phyloP scores from a whole-genome alignment of 169 alveolate genomes.

The Plasmodium vivax region DNA sequence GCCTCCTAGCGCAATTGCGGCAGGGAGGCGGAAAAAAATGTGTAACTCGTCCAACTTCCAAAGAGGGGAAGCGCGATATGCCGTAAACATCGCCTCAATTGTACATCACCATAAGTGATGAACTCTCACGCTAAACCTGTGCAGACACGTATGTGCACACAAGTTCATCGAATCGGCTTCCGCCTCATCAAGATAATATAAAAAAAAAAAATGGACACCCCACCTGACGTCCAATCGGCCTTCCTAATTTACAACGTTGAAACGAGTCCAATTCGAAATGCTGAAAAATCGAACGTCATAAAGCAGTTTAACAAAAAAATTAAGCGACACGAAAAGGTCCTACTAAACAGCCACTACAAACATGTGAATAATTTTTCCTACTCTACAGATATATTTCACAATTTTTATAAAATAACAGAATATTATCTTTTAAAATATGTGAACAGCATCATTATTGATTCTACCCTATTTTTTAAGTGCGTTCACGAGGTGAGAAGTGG shows the following conservation, averaged over 20 bases:
- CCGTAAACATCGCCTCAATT: not conserved
- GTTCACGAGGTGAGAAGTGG: slow-evolving; percentile 33
- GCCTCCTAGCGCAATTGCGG: not conserved
- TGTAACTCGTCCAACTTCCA: not conserved
- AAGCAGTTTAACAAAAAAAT: slow-evolving; percentile 51
- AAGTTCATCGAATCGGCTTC: not conserved
- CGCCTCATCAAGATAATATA: not conserved
- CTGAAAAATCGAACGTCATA: slow-evolving; percentile 16
- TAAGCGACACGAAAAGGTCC: slow-evolving; percentile 5
- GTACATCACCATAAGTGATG: not conserved
- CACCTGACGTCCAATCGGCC: slow-evolving; percentile 25
- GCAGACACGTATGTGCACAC: not conserved
- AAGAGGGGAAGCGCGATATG: not conserved
- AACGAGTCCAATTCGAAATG: not conserved
- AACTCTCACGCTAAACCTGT: not conserved
- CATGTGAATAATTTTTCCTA: slow-evolving; percentile 71
- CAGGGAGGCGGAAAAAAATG: not conserved
- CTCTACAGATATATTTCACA: slow-evolving; percentile 58
- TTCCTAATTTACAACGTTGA: slow-evolving; percentile 65
- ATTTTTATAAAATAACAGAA: slow-evolving; percentile 56
- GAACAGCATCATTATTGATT: slow-evolving; percentile 56
- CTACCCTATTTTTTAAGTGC: slow-evolving; percentile 52
- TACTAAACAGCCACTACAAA: slow-evolving; percentile 32
- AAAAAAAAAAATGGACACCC: slow-evolving; percentile 19
- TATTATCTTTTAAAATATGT: slow-evolving; percentile 50